Conservation (phyloP, 169 alveolate genomes). For the Plasmodium gaboni region DNA sequence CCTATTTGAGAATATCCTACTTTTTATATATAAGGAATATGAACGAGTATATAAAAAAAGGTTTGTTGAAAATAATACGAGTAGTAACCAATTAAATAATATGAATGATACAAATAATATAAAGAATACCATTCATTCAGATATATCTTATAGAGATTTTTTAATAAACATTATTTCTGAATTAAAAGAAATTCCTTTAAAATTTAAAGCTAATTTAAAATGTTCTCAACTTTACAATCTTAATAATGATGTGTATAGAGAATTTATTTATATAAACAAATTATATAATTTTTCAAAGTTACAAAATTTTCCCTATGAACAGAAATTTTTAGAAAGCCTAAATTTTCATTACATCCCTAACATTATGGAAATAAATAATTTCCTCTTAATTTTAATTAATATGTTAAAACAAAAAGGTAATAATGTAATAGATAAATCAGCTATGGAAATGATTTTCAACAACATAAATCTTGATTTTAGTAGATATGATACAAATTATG, state of each 20-base stretch:
- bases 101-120: neutral
- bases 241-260: conserved; percentile 30
- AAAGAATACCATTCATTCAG: neutral
- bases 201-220: conserved; percentile 48
- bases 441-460: conserved; percentile 17
- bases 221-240: conserved; percentile 43
- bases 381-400: conserved; percentile 50
- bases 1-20: conserved; percentile 42
- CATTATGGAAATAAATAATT: conserved; percentile 24
- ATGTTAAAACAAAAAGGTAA: conserved; percentile 24
- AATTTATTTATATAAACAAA: conserved; percentile 32
- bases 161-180: conserved; percentile 26
- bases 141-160: conserved; percentile 7
- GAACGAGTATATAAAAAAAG: conserved; percentile 14
- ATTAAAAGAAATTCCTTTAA: conserved; percentile 37
- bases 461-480: conserved; percentile 18
- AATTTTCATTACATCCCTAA: conserved; percentile 49
- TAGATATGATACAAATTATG: conserved; percentile 23
- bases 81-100: neutral
- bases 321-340: conserved; percentile 39
- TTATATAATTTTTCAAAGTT: conserved; percentile 25
- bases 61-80: neutral
- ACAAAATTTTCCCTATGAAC: conserved; percentile 34
- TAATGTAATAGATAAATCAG: neutral
- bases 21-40: conserved; percentile 51